Evolutionary conservation across 176 grass and related monocot species (phyloP).

Genomic region (Tuctoria greenei): DNA sequence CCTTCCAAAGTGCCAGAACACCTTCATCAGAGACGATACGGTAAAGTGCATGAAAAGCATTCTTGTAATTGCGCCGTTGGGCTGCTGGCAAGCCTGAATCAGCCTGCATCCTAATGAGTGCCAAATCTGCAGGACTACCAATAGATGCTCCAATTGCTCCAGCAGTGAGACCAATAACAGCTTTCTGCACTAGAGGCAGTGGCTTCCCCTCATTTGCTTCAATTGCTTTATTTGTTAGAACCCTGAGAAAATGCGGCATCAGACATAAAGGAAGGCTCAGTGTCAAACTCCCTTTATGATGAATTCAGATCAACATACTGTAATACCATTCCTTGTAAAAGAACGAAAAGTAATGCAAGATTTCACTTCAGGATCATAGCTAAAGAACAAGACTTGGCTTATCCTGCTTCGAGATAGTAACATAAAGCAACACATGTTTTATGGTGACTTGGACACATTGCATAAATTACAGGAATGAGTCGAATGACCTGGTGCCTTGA

Average conservation of each 20-base stretch:
- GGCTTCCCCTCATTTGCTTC: slow-evolving; percentile 95
- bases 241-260: slow-evolving; percentile 42
- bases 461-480: not conserved
- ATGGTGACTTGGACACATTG: slow-evolving; percentile 8
- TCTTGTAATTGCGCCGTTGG: slow-evolving; percentile 78
- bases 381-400: not conserved
- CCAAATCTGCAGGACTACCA: slow-evolving; percentile 87
- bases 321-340: not conserved
- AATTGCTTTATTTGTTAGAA: slow-evolving; percentile 91
- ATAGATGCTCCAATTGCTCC: slow-evolving; percentile 83
- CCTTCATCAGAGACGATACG: slow-evolving; percentile 87
- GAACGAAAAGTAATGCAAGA: not conserved
- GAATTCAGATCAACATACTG: not conserved
- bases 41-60: slow-evolving; percentile 84
- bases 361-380: not conserved
- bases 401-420: not conserved
- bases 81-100: slow-evolving; percentile 85
- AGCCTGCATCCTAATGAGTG: slow-evolving; percentile 92
- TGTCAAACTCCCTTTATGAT: not conserved
- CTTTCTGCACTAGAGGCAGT: slow-evolving; percentile 77
- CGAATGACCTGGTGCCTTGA: not conserved
- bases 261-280: not conserved
- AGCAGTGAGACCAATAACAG: slow-evolving; percentile 79
- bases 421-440: slow-evolving; percentile 1
- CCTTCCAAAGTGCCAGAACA: slow-evolving; percentile 87